A percentile compares a stretch with the other conserved stretches of the same genome.
Conservation (phyloP, 2,329 filamentous ascomycete genomes). For the Immersiporthe knoxdaviesiana region DNA sequence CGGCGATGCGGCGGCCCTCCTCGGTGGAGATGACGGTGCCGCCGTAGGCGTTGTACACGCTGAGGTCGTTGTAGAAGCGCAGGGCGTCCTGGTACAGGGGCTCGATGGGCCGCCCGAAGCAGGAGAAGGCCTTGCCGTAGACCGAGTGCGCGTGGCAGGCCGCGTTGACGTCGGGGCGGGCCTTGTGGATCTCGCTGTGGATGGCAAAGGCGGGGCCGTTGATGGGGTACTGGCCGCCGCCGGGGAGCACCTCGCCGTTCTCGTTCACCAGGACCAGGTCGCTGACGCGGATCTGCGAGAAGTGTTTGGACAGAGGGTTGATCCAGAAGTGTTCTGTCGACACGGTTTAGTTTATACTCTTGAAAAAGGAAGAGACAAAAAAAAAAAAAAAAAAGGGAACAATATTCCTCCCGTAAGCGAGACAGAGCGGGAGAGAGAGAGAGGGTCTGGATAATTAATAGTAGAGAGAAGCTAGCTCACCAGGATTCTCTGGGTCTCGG, state of each 20-base stretch:
- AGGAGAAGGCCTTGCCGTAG: conserved; percentile 60
- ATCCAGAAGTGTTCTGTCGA: conserved; percentile 53
- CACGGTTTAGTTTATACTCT: not conserved
- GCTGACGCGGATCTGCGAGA: conserved; percentile 60
- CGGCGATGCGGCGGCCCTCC: conserved; percentile 5
- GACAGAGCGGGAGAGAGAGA: not conserved
- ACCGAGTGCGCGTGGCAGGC: conserved; percentile 58
- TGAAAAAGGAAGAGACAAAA: not conserved
- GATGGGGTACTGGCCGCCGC: conserved; percentile 2
- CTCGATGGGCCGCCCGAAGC: conserved; percentile 2
- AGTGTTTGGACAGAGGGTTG: conserved; percentile 62
- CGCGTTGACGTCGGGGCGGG: conserved; percentile 60
- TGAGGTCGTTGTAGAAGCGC: conserved; percentile 12
- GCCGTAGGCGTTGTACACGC: conserved; percentile 10
- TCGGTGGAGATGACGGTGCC: conserved; percentile 5
- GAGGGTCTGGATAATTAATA: too few species aligned
- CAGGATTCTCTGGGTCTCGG: conserved; percentile 35
- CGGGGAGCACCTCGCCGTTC: conserved; percentile 41
- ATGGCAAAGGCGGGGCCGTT: conserved; percentile 57
- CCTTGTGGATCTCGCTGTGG: conserved; percentile 62
- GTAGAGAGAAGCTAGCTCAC: not conserved
- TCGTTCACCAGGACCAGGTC: conserved; percentile 64
- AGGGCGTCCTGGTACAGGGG: conserved; percentile 4
- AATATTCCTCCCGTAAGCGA: too few species aligned
- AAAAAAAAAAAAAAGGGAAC: not conserved